Conservation (phyloP, 2,329 filamentous ascomycete species). For the Aureobasidium sp. region DNA sequence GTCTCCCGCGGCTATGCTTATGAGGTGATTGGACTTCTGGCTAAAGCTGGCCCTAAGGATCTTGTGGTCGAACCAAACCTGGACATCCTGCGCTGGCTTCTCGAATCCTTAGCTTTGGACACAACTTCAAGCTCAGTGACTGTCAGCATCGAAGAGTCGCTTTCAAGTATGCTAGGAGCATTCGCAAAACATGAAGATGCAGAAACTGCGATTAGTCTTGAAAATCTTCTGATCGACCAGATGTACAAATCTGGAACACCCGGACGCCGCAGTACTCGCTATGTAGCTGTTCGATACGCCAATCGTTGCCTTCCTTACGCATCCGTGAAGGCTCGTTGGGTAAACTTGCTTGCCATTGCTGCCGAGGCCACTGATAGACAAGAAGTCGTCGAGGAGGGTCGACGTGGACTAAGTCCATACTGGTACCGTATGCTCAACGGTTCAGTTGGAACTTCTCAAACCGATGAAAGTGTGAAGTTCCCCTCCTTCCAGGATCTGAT, state of each 20-base stretch:
- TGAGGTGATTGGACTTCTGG: constrained; percentile 80
- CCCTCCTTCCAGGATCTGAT: constrained; percentile 42
- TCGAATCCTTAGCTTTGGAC: constrained; percentile 75
- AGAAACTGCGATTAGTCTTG: constrained; percentile 38
- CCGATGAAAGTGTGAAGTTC: constrained; percentile 26
- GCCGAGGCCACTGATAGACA: constrained; percentile 61
- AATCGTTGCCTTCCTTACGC: constrained; percentile 78
- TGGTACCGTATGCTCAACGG: constrained; percentile 60
- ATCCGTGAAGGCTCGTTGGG: constrained; percentile 76
- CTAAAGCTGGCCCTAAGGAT: constrained; percentile 56
- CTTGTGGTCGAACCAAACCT: constrained; percentile 46
- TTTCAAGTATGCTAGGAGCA: constrained; percentile 67
- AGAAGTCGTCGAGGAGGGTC: constrained; percentile 84
- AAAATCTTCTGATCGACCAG: constrained; percentile 59
- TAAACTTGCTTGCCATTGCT: constrained; percentile 74
- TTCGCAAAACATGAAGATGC: constrained; percentile 42
- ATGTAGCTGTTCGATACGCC: constrained; percentile 79
- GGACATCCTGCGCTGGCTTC: constrained; percentile 67
- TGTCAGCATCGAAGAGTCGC: constrained; percentile 80
- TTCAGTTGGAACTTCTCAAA: constrained; percentile 22
- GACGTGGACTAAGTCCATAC: constrained; percentile 75
- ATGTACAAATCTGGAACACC: constrained; percentile 29
- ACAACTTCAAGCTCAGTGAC: constrained; percentile 64
- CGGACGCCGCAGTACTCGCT: constrained; percentile 60
- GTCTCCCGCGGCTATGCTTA: constrained; percentile 74